Evolutionary conservation across 1,284 basidiomycete genomes (phyloP).

Genomic region (Phylloporus sp.): DNA sequence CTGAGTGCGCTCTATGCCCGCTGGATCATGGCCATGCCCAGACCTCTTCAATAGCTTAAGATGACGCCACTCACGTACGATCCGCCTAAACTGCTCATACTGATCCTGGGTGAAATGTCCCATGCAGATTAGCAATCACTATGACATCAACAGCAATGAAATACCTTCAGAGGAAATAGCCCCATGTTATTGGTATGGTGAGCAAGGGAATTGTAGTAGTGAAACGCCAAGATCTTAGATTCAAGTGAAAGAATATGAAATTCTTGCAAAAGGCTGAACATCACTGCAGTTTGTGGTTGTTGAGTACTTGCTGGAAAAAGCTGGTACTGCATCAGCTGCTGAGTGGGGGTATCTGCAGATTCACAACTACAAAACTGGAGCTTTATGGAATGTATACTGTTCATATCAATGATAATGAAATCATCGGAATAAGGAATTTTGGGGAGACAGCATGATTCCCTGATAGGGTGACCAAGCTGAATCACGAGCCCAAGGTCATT

Average conservation of each 20-base stretch:
- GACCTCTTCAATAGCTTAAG: neutral
- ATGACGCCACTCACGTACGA: neutral
- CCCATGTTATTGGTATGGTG: neutral
- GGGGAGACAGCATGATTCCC: neutral
- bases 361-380: neutral
- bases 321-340: neutral
- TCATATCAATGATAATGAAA: neutral
- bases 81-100: neutral
- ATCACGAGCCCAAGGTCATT: neutral
- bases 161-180: neutral
- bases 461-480: neutral
- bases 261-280: neutral
- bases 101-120: neutral
- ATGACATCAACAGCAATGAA: neutral
- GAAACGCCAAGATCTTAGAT: neutral
- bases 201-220: neutral
- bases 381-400: neutral
- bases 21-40: neutral
- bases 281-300: neutral
- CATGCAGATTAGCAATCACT: too few species aligned
- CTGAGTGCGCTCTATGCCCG: neutral
- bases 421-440: neutral
- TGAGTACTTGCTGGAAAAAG: neutral
- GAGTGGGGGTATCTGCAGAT: neutral
- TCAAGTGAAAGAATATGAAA: neutral